Evolutionary conservation across 352 stramenopile genomes (phyloP), one percentile per base, ranked within the genome.

Genomic region (Peronospora farinosa): DNA sequence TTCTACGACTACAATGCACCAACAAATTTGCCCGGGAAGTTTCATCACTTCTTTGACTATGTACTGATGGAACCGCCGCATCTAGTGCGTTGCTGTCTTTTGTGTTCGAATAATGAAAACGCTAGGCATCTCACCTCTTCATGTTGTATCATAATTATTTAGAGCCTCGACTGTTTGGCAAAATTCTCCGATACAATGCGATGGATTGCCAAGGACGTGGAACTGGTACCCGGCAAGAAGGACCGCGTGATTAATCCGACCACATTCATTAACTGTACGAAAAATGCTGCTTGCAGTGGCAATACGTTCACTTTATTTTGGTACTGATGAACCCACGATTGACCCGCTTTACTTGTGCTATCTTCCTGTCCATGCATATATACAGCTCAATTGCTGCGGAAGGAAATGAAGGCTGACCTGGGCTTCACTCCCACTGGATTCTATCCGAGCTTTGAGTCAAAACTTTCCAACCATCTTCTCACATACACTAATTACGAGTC

Each of bases 401-500:
- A 78, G 51, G 69, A 73, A 40, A 78, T 78, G 50, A 51, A 49
- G 13, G 59, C 55, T 12, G 63, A 78, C 11, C 35, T 78, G 40
- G 65, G 69, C 15, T 75, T 78, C 47, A 76, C 65, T 17, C 67
- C 69, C 16, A 69, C 65, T 11, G 63, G 63, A 1, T 78, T 78
- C 38, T 63, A 72, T 17, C 69, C 69, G n/a, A 69, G 59, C 21
- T 79, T 79, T 37, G 63, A 69, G 42, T 79, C 69, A 10, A 79
- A 79, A 57, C 44, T 79, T 23, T 76, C 69, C 27, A 79, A 79
- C 28, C 65, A 75, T 32, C 55, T 79, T 21, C 51, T 76, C 27
- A 76, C 69, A 35, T 79, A 79, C 51, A 79, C 69, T 17, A 79
- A 79, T 56, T 79, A 79, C 57, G 50, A 56, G 19, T 79, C 69